Evolutionary conservation across 257 asterid genomes (phyloP).

Genomic region (Penstemon newberryi): DNA sequence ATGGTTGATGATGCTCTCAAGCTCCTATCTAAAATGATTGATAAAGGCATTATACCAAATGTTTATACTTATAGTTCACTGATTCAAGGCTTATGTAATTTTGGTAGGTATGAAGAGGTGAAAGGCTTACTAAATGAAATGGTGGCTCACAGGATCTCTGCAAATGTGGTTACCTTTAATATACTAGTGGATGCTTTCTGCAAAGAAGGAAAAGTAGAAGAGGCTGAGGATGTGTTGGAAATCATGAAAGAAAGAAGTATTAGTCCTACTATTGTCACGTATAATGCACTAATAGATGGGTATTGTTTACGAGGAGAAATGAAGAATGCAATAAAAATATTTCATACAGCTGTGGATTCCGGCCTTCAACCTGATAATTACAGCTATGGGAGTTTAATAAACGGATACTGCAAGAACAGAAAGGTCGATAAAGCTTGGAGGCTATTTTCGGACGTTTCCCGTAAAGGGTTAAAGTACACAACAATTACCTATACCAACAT

Average conservation of each 20-base stretch:
- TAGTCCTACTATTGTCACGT: neutral
- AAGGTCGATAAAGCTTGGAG: neutral
- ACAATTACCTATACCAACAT: slow-evolving; percentile 7
- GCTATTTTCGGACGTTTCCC: neutral
- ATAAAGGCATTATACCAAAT: too few relatives aligned
- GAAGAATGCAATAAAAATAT: slow-evolving; percentile 11
- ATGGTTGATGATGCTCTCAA: too few relatives aligned
- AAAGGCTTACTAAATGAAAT: too few relatives aligned
- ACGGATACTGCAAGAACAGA: slow-evolving; percentile 21
- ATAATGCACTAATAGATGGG: too few relatives aligned
- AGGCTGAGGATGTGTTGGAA: slow-evolving; percentile 4
- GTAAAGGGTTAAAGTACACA: slow-evolving; percentile 9
- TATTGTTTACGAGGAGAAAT: slow-evolving; percentile 5
- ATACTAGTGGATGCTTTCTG: too few relatives aligned
- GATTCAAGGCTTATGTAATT: too few relatives aligned
- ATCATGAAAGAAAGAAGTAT: neutral
- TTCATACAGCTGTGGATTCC: neutral
- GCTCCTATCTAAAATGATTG: too few relatives aligned
- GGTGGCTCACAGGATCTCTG: too few relatives aligned
- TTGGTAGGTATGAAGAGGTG: too few relatives aligned
- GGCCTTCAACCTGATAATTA: slow-evolving; percentile 2
- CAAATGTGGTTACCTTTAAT: too few relatives aligned
- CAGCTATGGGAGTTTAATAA: neutral
- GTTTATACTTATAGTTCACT: too few relatives aligned
- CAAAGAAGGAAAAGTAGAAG: neutral